Conservation (phyloP, 495 filamentous ascomycete genomes). For the Penicillium flavigenum region DNA sequence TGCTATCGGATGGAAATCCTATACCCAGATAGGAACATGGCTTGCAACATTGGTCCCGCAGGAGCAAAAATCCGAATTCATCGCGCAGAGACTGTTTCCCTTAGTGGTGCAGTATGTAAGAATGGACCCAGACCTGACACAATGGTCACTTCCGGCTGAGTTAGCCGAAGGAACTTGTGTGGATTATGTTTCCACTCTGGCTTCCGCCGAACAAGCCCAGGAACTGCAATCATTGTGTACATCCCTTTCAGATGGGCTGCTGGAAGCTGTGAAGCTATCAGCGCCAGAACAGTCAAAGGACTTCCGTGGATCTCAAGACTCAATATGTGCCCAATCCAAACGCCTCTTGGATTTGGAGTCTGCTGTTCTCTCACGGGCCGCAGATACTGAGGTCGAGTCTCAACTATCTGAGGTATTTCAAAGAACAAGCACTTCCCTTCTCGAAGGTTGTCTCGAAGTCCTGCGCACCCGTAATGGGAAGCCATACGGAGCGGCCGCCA, state of each 20-base stretch:
- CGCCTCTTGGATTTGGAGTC: constrained; percentile 62
- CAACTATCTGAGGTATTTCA: constrained; percentile 27
- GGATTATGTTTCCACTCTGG: constrained; percentile 36
- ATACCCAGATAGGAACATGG: constrained; percentile 57
- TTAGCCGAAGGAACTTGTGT: constrained; percentile 41
- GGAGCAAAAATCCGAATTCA: constrained; percentile 49
- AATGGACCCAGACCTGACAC: constrained; percentile 39
- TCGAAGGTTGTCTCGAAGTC: constrained; percentile 51
- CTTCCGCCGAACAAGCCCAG: constrained; percentile 23
- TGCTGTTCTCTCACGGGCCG: constrained; percentile 38
- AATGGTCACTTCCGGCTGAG: constrained; percentile 51
- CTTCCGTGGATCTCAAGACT: constrained; percentile 66
- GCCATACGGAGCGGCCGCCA: constrained; percentile 73
- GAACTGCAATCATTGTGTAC: constrained; percentile 53
- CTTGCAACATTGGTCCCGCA: constrained; percentile 47
- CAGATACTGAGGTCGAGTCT: constrained; percentile 28
- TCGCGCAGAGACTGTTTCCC: constrained; percentile 52
- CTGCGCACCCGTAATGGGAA: constrained; percentile 68
- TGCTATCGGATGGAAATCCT: constrained; percentile 67
- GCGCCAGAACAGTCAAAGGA: constrained; percentile 76
- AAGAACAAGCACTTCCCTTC: constrained; percentile 35
- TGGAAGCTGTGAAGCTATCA: constrained; percentile 64
- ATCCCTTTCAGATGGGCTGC: constrained; percentile 51
- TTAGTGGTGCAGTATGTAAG: constrained; percentile 58
- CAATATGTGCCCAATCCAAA: constrained; percentile 56